phyloP scores from a whole-genome alignment of 2,329 filamentous ascomycete genomes.

The Nemania diffusa region DNA sequence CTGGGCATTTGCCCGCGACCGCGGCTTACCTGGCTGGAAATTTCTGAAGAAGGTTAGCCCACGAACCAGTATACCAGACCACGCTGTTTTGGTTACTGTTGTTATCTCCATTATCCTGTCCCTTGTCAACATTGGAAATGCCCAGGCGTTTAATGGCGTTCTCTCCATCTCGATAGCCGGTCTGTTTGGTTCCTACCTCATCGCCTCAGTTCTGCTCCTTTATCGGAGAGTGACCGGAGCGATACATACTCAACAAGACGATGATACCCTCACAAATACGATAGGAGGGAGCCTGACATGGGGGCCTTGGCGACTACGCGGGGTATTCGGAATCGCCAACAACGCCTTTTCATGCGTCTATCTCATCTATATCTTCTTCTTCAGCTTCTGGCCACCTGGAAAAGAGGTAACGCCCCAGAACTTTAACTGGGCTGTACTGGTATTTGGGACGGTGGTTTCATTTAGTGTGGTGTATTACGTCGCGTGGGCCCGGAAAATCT shows the following conservation, averaged over 20 bases:
- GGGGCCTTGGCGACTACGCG: conserved; percentile 41
- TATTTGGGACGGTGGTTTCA: conserved; percentile 38
- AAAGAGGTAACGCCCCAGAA: conserved; percentile 39
- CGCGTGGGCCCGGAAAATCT: conserved; percentile 41
- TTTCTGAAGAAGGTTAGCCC: conserved; percentile 38
- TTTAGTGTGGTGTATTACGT: conserved; percentile 44
- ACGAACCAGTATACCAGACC: conserved; percentile 39
- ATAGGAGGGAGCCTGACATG: conserved; percentile 35
- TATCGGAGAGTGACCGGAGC: conserved; percentile 38
- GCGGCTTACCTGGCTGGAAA: conserved; percentile 40
- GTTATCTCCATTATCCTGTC: conserved; percentile 40
- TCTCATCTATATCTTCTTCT: conserved; percentile 41
- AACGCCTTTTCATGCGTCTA: conserved; percentile 41
- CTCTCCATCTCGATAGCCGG: conserved; percentile 43
- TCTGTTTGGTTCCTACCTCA: conserved; percentile 41
- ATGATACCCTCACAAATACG: conserved; percentile 37
- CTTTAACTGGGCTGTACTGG: conserved; percentile 43
- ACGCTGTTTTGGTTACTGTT: conserved; percentile 38
- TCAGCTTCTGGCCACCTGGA: conserved; percentile 42
- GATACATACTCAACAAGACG: conserved; percentile 32
- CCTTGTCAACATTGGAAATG: conserved; percentile 40
- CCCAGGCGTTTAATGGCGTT: conserved; percentile 42
- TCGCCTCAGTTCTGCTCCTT: conserved; percentile 36
- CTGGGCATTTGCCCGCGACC: conserved; percentile 59
- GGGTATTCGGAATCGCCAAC: conserved; percentile 38